phyloP scores from a whole-genome alignment of 2,329 filamentous ascomycete genomes.

The Colletotrichum nymphaeae region DNA sequence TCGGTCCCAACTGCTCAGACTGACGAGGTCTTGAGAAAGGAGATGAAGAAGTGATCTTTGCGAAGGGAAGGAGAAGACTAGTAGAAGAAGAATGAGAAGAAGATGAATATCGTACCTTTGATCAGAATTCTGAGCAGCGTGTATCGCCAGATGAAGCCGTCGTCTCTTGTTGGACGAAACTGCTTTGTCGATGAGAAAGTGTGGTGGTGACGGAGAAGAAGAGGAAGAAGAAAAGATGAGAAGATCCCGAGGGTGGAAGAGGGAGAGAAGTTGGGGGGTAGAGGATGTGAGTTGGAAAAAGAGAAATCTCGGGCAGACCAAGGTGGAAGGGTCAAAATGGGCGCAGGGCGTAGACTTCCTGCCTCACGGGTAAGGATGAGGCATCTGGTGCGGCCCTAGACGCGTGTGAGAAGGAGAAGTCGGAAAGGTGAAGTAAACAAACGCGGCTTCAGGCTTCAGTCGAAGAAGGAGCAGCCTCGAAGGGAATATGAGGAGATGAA shows the following conservation, averaged over 20 bases:
- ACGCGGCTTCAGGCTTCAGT: background rate
- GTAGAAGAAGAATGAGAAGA: too few species aligned
- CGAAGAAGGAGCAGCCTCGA: background rate
- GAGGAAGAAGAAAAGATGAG: background rate
- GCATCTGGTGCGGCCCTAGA: background rate
- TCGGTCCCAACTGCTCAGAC: background rate
- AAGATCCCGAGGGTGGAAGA: background rate
- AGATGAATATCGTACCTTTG: background rate
- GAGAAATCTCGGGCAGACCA: background rate
- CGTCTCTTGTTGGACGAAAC: too few species aligned
- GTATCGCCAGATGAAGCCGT: background rate
- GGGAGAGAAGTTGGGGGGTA: background rate
- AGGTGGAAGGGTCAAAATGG: background rate
- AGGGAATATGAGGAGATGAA: background rate
- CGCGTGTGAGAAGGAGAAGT: background rate
- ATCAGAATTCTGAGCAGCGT: background rate
- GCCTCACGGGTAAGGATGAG: background rate
- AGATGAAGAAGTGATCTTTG: background rate
- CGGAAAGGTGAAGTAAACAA: background rate
- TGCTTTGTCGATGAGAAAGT: background rate
- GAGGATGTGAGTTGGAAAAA: background rate
- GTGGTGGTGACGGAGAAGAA: background rate
- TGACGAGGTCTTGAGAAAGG: background rate
- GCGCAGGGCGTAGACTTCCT: background rate
- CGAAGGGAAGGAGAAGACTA: background rate